phyloP scores from a whole-genome alignment of 768 basidiomycete species.

The Leccinum fibrillosum region DNA sequence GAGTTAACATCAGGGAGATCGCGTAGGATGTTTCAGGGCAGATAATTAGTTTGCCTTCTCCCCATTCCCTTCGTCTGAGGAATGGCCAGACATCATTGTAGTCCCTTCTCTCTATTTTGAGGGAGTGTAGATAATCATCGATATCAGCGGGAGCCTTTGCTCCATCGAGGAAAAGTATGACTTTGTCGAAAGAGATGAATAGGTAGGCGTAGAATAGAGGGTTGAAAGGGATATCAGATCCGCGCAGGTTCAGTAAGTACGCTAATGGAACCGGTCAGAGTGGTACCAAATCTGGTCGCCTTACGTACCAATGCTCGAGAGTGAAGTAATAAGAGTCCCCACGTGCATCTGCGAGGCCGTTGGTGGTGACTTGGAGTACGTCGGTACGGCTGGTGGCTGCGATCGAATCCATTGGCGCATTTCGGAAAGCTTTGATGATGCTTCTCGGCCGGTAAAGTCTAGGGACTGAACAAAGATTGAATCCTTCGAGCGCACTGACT shows the following conservation, averaged over 20 bases:
- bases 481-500: conserved; percentile 65
- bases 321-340: conserved; percentile 62
- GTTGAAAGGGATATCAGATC: conserved; percentile 86
- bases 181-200: conserved; percentile 59
- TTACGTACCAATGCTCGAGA: conserved; percentile 66
- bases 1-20: conserved; percentile 80
- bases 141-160: conserved; percentile 61
- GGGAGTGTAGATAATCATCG: conserved; percentile 50
- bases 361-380: conserved; percentile 61
- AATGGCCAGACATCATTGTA: conserved; percentile 83
- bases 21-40: conserved; percentile 76
- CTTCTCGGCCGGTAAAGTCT: conserved; percentile 68
- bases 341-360: conserved; percentile 61
- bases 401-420: conserved; percentile 67
- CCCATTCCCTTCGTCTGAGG: conserved; percentile 71
- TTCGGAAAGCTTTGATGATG: conserved; percentile 64
- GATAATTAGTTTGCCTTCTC: conserved; percentile 76
- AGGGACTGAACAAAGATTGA: conserved; percentile 64
- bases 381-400: conserved; percentile 56
- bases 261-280: conserved; percentile 41
- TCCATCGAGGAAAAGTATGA: conserved; percentile 74
- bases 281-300: neutral
- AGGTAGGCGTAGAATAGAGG: conserved; percentile 90
- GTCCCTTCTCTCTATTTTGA: conserved; percentile 56
- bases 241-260: conserved; percentile 85